Evolutionary conservation across 2,329 filamentous ascomycete species (phyloP), one percentile per base, ranked within the genome.

Genomic region (Aspergillus sp.): DNA sequence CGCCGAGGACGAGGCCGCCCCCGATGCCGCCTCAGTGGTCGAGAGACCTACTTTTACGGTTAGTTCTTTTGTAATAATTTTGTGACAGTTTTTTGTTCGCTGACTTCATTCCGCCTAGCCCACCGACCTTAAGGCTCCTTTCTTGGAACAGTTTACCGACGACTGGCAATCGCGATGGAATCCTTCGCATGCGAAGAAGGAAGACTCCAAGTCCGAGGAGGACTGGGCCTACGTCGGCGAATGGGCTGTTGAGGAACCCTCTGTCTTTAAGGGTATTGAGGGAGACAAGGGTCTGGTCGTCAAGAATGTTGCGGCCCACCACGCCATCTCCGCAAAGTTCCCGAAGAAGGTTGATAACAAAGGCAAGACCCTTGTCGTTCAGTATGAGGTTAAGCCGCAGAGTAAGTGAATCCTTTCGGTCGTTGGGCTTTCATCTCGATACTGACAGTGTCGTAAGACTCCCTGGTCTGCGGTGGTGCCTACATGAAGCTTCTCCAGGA

Each of bases 321-420:
- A 99, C 80, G 95, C 95, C 82, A 99, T 99, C 78, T 99, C 95
- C 50, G 91, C 95, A 81, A 98, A 98, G 80, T 98, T 99, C 83
- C 87, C 90, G 75, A 92, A 96, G 84, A 89, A 90, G 80, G 90
- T 99, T 73, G 90, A 97, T 80, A 95, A 96, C 86, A 98, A 93
- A 86, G 92, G 85, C 80, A 96, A 99, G 84, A 90, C 91, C 59
- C 86, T 99, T 52, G 95, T 99, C 67, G 91, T 99, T 54, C 95
- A 99, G 80, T 99, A 99, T 75, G 95, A 99, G 78, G 95, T 98
- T 75, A 99, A 99, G 86, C 90, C 97, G 65, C 95, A 99, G 82
- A 91, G 91, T 96, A 84, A 79, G 90, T 84, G 27, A 41, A 44
- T 8, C 21, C 19, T 46, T 19, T n/a, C 9, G 3, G 31, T 7